Evolutionary conservation across 2,329 filamentous ascomycete genomes (phyloP), one percentile per base, ranked within the genome.

Genomic region (Plenodomus tracheiphilus): DNA sequence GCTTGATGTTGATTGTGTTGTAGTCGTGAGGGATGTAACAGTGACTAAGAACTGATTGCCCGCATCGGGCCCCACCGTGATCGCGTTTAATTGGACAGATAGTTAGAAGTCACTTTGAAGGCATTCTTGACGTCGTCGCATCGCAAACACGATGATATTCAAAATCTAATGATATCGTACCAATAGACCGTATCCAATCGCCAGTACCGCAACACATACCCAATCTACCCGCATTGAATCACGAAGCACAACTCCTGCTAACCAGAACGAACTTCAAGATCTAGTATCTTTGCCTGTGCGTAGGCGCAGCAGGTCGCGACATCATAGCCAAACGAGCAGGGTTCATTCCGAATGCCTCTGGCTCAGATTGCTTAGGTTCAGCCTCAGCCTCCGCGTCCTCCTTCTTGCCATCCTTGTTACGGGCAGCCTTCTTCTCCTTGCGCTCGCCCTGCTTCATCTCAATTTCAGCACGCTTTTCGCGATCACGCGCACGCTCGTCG

Each of bases 401-500:
- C 13, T 54, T 47, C 17, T 48, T 48, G 13, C 46, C 44, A 20
- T 40, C 53, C 49, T 68, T 64, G 43, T 64, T 62, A 38, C 59
- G 51, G 39, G 43, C 49, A 38, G 68, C 68, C 56, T 76, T 73
- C 66, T 70, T 75, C 43, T 75, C 70, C 52, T 75, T 65, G 39
- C 66, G 67, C 41, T 66, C 65, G 44, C 67, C 63, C 57, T 76
- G 69, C 63, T 71, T 75, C 46, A 59, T 61, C 41, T 73, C 70
- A 39, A 74, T 46, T 56, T 71, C 74, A 21, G 74, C 71, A 47
- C 74, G 56, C 75, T 72, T 72, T 39, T 82, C 77, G 15, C 75
- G 74, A 46, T 77, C 73, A 38, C 81, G 75, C 48, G 80, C 77
- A 47, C 85, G 78, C 74, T 88, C 79, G 56, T 85, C 90, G 59